A percentile compares a stretch with the other conserved stretches of the same genome.
Evolutionary conservation across 2,329 filamentous ascomycete species (phyloP).

Genomic region (Diplodia scrobiculata): DNA sequence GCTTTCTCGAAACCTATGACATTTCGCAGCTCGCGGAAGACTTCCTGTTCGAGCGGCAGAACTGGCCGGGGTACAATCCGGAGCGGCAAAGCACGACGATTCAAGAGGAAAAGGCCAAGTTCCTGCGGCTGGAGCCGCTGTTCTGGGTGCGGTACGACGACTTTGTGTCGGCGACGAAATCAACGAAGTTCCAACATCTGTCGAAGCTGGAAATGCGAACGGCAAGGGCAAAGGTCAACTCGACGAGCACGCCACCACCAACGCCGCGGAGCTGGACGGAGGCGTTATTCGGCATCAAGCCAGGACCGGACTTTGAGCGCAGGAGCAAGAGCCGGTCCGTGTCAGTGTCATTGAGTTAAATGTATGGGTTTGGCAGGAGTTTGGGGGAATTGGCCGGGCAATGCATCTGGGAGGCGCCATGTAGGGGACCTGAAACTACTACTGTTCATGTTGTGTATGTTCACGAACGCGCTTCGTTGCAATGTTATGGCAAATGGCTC

Average conservation of each 20-base stretch:
- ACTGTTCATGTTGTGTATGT: constrained; percentile 25
- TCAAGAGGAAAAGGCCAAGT: constrained; percentile 29
- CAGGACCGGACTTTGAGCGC: constrained; percentile 25
- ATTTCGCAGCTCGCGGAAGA: constrained; percentile 46
- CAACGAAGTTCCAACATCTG: constrained; percentile 16
- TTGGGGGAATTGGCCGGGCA: neutral
- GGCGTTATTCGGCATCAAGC: constrained; percentile 29
- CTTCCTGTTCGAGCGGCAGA: constrained; percentile 44
- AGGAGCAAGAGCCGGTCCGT: constrained; percentile 25
- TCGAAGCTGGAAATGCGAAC: constrained; percentile 27
- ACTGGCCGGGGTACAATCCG: constrained; percentile 44
- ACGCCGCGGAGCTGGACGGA: constrained; percentile 29
- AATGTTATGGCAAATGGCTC: constrained; percentile 22
- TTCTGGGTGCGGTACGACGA: constrained; percentile 32
- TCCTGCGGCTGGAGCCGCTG: constrained; percentile 32
- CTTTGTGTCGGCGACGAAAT: constrained; percentile 28
- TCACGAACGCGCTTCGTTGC: constrained; percentile 26
- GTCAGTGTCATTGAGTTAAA: constrained; percentile 26
- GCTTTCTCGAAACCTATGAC: constrained; percentile 44
- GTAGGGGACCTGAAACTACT: constrained; percentile 24
- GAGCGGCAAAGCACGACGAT: constrained; percentile 25
- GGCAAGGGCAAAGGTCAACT: constrained; percentile 24
- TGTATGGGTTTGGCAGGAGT: constrained; percentile 18
- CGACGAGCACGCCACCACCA: constrained; percentile 24
- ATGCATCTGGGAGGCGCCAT: constrained; percentile 26